These are phyloP conservation scores for Bassia scoparia DNA, from an alignment of 148 eudicot genomes.

Conservation along the genomic window DNA sequence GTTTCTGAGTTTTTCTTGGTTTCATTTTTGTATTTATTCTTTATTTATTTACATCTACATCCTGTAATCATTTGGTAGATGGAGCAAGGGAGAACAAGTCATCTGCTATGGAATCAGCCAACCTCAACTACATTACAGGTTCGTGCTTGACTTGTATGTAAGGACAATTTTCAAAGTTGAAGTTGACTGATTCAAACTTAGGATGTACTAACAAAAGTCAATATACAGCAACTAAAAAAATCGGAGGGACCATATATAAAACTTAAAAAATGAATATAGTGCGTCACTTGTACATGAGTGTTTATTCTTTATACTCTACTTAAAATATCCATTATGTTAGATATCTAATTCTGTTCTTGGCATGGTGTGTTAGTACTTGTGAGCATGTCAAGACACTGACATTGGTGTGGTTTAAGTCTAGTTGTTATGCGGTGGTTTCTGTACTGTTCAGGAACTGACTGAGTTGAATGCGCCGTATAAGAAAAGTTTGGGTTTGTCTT, in stretches of 20 bases:
- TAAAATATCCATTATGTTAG: neutral
- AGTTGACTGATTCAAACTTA: neutral
- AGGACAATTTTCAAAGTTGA: neutral
- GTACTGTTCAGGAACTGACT: slow-evolving; percentile 57
- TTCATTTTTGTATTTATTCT: neutral
- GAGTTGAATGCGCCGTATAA: slow-evolving; percentile 70
- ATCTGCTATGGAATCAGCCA: slow-evolving; percentile 79
- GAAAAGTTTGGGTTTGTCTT: slow-evolving; percentile 86
- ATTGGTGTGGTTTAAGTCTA: neutral
- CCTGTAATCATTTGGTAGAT: slow-evolving; percentile 36
- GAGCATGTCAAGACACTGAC: neutral
- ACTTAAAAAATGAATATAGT: too few relatives aligned
- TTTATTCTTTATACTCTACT: too few relatives aligned
- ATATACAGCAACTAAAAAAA: too few relatives aligned
- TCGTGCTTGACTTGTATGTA: neutral
- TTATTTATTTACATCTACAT: neutral
- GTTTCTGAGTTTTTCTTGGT: neutral
- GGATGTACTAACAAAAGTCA: too few relatives aligned
- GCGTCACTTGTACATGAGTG: too few relatives aligned
- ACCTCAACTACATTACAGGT: slow-evolving; percentile 64
- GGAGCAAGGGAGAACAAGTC: slow-evolving; percentile 99
- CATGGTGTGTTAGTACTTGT: neutral
- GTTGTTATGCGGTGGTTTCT: neutral
- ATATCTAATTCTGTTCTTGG: neutral
- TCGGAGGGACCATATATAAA: too few relatives aligned